phyloP scores from a whole-genome alignment of 2,329 filamentous ascomycete species.

The Aureobasidium sp. region DNA sequence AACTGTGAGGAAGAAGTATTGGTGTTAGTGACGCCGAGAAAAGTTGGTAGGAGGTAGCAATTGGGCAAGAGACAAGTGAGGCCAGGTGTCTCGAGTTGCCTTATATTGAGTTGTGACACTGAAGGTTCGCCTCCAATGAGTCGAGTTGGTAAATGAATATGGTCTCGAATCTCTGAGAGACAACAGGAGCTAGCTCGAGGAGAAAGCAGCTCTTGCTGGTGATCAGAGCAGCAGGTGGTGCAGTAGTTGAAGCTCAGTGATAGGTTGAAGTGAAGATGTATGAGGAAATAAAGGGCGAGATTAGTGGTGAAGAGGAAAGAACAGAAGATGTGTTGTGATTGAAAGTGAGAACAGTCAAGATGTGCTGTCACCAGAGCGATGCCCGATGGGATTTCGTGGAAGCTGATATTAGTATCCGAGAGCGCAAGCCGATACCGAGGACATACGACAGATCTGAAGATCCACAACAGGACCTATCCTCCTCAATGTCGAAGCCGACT shows the following conservation, averaged over 20 bases:
- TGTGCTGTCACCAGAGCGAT: neutral
- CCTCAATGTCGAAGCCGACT: neutral
- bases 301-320: neutral
- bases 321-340: neutral
- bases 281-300: neutral
- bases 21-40: neutral
- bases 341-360: neutral
- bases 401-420: neutral
- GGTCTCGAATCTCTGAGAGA: neutral
- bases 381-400: neutral
- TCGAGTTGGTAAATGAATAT: neutral
- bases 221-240: neutral
- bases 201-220: neutral
- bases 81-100: too few species aligned
- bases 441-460: neutral
- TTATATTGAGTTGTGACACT: too few species aligned
- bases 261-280: neutral
- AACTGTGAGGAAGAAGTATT: neutral
- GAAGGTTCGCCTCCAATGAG: too few species aligned
- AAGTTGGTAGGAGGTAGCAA: too few species aligned
- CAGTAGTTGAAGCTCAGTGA: too few species aligned
- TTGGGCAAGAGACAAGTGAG: too few species aligned
- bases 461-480: neutral
- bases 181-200: neutral
- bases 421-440: neutral